These are phyloP conservation scores for Puccinia horiana DNA, from an alignment of 1,284 basidiomycete genomes.

Conservation along the genomic window DNA sequence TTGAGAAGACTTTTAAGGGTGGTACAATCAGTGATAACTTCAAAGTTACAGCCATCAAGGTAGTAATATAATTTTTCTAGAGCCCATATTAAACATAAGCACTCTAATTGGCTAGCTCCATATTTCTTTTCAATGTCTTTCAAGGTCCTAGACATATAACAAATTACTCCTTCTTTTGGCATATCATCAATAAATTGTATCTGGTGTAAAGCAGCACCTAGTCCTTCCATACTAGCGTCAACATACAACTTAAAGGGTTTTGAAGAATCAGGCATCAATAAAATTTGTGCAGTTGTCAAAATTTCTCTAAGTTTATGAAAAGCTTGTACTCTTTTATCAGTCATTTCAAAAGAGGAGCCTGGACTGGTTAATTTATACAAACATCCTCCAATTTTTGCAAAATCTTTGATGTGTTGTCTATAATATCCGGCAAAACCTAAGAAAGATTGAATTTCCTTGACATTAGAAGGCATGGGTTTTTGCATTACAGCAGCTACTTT, in stretches of 20 bases:
- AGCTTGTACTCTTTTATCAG: neutral
- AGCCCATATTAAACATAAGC: neutral
- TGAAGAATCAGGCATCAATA: too few relatives aligned
- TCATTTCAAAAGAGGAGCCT: too few relatives aligned
- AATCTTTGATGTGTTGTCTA: too few relatives aligned
- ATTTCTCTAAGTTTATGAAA: neutral
- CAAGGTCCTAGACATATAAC: neutral
- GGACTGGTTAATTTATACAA: conserved; percentile 29
- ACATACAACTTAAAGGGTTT: too few relatives aligned
- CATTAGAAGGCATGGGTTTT: too few relatives aligned
- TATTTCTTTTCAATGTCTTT: neutral
- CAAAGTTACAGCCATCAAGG: neutral
- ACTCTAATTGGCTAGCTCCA: neutral
- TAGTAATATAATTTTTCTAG: neutral
- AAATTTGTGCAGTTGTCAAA: too few relatives aligned
- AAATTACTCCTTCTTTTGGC: neutral
- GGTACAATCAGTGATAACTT: conserved; percentile 1
- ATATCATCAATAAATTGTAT: neutral
- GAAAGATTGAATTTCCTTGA: too few relatives aligned
- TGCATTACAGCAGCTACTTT: too few relatives aligned
- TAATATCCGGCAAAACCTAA: too few relatives aligned
- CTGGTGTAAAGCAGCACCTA: neutral
- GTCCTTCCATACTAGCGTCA: too few relatives aligned
- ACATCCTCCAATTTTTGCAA: too few relatives aligned
- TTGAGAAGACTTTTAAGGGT: neutral